Conservation (phyloP, 2,329 filamentous ascomycete genomes). For the Penicillium glabrum region DNA sequence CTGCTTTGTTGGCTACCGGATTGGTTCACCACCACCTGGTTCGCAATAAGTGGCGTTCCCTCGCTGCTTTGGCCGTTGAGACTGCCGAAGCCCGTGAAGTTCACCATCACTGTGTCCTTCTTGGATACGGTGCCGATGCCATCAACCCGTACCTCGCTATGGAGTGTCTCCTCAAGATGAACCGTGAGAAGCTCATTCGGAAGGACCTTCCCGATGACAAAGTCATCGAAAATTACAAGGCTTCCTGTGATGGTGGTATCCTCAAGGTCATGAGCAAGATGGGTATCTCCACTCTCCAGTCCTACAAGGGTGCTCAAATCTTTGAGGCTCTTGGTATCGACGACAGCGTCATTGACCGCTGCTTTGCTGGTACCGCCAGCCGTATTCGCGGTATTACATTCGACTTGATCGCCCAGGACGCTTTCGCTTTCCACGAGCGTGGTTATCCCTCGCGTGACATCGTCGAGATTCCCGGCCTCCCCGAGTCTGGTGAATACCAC, state of each 20-base stretch:
- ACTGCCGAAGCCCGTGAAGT: slow-evolving; percentile 95
- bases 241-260: slow-evolving; percentile 93
- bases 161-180: slow-evolving; percentile 96
- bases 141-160: slow-evolving; percentile 94
- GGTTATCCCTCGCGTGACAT: slow-evolving; percentile 83
- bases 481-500: slow-evolving; percentile 95
- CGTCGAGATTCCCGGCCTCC: slow-evolving; percentile 72
- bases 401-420: slow-evolving; percentile 88
- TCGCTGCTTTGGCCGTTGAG: slow-evolving; percentile 83
- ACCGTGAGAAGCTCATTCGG: slow-evolving; percentile 87
- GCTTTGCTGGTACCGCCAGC: slow-evolving; percentile 91
- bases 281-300: slow-evolving; percentile 95
- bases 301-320: slow-evolving; percentile 97
- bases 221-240: slow-evolving; percentile 93
- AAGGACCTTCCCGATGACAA: slow-evolving; percentile 81
- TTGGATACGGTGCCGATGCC: slow-evolving; percentile 92
- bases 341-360: slow-evolving; percentile 86
- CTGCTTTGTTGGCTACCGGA: slow-evolving; percentile 81
- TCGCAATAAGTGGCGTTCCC: slow-evolving; percentile 91
- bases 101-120: slow-evolving; percentile 97
- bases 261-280: slow-evolving; percentile 99
- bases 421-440: slow-evolving; percentile 90
- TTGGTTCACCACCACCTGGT: slow-evolving; percentile 96
- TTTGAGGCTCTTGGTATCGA: slow-evolving; percentile 95
- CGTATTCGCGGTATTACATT: slow-evolving; percentile 94